Evolutionary conservation across 2,329 filamentous ascomycete genomes (phyloP).

Genomic region (Colletotrichum eleusines): DNA sequence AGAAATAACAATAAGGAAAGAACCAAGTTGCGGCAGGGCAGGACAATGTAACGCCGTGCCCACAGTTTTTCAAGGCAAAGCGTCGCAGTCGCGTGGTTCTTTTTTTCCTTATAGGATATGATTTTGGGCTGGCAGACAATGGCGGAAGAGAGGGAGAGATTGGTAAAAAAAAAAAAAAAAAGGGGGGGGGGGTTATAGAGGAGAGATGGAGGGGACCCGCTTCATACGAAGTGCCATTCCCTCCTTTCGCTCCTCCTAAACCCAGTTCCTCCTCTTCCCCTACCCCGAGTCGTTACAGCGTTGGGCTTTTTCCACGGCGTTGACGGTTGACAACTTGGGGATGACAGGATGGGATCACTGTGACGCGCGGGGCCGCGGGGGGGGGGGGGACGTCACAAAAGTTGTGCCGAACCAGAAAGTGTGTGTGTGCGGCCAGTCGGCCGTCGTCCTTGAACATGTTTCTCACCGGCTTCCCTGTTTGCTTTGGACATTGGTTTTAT

Average conservation of each 20-base stretch:
- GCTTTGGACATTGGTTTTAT: not conserved
- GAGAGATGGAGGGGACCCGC: conserved; percentile 23
- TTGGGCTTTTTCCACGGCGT: not conserved
- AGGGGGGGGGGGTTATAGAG: not conserved
- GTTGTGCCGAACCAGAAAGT: not conserved
- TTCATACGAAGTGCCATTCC: conserved; percentile 38
- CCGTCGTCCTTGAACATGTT: not conserved
- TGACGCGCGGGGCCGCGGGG: not conserved
- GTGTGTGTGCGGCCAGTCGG: not conserved
- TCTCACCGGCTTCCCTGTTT: not conserved
- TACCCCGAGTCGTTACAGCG: not conserved
- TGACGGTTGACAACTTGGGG: conserved; percentile 3
- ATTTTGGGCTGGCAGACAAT: not conserved
- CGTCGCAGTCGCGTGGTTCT: conserved; percentile 32
- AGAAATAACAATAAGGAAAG: not conserved
- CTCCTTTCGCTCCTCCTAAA: not conserved
- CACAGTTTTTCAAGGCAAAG: conserved; percentile 28
- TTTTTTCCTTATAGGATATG: too few species aligned
- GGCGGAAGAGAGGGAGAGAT: conserved; percentile 6
- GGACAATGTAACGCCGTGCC: not conserved
- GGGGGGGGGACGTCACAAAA: not conserved
- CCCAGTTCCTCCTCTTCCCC: too few species aligned
- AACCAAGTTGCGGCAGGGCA: not conserved
- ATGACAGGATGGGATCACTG: not conserved
- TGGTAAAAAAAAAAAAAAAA: not conserved